A percentile compares a stretch with the other conserved stretches of the same genome.
phyloP scores from a whole-genome alignment of 805 yeast species.

The Candida dendrica region DNA sequence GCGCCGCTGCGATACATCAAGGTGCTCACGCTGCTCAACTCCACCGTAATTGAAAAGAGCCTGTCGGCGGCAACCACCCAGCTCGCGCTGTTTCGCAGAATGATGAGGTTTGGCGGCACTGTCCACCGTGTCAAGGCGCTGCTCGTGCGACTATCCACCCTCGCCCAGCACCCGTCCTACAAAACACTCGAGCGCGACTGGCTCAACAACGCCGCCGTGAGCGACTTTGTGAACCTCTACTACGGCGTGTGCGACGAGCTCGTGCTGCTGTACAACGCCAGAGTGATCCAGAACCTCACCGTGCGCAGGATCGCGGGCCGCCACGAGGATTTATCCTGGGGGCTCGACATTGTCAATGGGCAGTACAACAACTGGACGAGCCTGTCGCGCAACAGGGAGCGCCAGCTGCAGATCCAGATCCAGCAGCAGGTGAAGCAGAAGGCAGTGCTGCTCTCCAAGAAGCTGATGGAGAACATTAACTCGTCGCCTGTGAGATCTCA shows the following conservation, averaged over 20 bases:
- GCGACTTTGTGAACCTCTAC: conserved; percentile 49
- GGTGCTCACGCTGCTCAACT: conserved; percentile 17
- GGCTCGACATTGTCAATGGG: conserved; percentile 52
- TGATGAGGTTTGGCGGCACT: conserved; percentile 62
- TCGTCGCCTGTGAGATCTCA: conserved; percentile 22
- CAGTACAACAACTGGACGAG: conserved; percentile 43
- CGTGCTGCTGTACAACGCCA: conserved; percentile 46
- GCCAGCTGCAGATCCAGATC: conserved; percentile 46
- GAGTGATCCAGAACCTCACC: conserved; percentile 33
- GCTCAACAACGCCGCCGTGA: conserved; percentile 38
- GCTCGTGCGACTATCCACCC: conserved; percentile 22
- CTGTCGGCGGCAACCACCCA: conserved; percentile 38
- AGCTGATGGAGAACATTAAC: conserved; percentile 21
- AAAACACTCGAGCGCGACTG: conserved; percentile 21
- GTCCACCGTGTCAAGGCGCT: conserved; percentile 48
- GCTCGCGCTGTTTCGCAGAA: conserved; percentile 54
- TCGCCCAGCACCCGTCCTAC: conserved; percentile 13
- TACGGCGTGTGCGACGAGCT: conserved; percentile 64
- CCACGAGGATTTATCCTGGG: conserved; percentile 68
- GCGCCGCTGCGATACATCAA: conserved; percentile 18
- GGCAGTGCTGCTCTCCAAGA: conserved; percentile 38
- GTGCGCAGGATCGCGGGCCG: conserved; percentile 34
- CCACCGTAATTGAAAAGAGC: conserved; percentile 26
- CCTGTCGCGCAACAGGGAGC: conserved; percentile 33
- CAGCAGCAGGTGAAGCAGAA: conserved; percentile 55